Base-by-base conservation (phyloP, 345 rosid genomes). In the Moringa oleifera region DNA sequence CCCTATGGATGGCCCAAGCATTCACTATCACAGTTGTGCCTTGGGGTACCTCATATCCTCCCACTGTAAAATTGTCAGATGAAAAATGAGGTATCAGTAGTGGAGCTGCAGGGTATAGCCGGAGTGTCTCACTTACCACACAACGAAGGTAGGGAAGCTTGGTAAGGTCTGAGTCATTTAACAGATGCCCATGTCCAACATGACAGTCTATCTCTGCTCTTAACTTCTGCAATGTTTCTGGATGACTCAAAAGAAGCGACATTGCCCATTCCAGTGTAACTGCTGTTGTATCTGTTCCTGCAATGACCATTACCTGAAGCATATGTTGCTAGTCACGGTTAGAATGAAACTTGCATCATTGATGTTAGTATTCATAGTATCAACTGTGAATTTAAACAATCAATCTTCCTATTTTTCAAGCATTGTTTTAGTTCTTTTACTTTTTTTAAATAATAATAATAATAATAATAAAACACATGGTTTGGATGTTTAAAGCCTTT, bases 1-100 rank as follows among this genome's bases (percentile, higher is more conserved):
- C 87, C 51, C 82, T 78, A 1, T 86, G 89, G 8, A 86, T 57
- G 18, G 77, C 75, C 84, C 83, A 81, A 0, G 79, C 81, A 52
- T 85, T 83, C 0, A 77, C 76, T 18, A 82, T 12, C 41, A 77
- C 56, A 64, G 75, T 81, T 6, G 85, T 78, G 0, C 75, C 73
- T 21, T 20, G 23, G 6, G 85, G 76, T 0, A 81, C 65, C 1
- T 73, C 51, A 23, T 61, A 82, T 2, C 81, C 82, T n/a, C 78
- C 64, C 0, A 82, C 19, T 5, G 49, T 68, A 66, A 72, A 63
- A 7, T 81, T 74, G 17, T 69, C 61, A 0, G 74, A 37, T 0
- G 87, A 65, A 23, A 65, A 59, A 60, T 80, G 84, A 0, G 85
- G 87, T 0, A 69, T 49, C 0, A 85, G 53, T 20, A 85, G 72